Percentiles rank a stretch among this genome's conserved stretches.
phyloP scores from a whole-genome alignment of 768 basidiomycete genomes.

The Clavaria fumosa region DNA sequence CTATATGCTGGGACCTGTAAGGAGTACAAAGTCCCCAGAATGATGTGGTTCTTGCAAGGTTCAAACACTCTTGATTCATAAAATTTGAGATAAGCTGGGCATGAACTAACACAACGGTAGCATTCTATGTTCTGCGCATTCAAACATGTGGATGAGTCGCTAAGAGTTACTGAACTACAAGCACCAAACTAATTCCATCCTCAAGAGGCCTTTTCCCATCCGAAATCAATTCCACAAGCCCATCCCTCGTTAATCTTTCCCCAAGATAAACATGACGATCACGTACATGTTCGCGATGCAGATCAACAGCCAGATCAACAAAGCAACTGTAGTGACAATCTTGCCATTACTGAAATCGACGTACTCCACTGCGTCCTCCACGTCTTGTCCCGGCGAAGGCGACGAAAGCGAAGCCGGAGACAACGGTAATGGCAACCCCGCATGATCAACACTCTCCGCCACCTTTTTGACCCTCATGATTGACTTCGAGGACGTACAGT shows the following conservation, averaged over 20 bases:
- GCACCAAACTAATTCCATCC: no score
- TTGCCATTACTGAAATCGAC: constrained; percentile 54
- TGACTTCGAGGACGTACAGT: constrained; percentile 50
- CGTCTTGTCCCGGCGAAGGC: not conserved
- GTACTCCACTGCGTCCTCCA: constrained; percentile 18
- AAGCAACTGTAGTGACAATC: constrained; percentile 34
- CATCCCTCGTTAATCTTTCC: constrained; percentile 9
- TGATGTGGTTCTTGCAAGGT: no score
- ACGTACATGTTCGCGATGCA: constrained; percentile 66
- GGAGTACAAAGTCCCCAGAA: no score
- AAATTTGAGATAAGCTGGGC: no score
- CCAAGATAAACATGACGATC: constrained; percentile 40
- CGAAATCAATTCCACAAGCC: not conserved
- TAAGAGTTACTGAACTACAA: no score
- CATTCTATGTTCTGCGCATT: no score
- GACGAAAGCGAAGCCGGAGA: not conserved
- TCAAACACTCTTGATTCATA: no score
- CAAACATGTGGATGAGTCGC: no score
- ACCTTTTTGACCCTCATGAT: constrained; percentile 61
- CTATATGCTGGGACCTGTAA: no score
- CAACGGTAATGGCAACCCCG: no score
- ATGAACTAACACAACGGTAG: no score
- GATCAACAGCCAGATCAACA: constrained; percentile 47
- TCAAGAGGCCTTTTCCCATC: not conserved
- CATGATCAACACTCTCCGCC: no score